Evolutionary conservation across 2,329 filamentous ascomycete species (phyloP).

Genomic region (Byssochlamys sp.): DNA sequence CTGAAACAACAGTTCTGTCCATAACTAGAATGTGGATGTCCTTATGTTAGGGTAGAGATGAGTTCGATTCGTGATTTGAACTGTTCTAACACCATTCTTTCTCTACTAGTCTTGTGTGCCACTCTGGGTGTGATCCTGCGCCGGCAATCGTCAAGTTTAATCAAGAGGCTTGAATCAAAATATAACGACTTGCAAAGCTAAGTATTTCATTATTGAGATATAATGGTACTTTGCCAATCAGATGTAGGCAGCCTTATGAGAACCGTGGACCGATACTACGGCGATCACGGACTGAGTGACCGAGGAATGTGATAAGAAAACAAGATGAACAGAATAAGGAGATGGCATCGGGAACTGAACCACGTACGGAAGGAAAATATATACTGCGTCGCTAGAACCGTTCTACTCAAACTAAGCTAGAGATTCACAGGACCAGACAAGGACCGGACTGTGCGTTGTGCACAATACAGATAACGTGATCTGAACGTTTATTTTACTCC

Average conservation of each 20-base stretch:
- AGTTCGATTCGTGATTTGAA: too few relatives aligned
- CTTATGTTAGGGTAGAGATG: too few relatives aligned
- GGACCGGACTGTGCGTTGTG: neutral
- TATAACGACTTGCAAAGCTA: neutral
- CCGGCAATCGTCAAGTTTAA: too few relatives aligned
- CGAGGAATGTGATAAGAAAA: neutral
- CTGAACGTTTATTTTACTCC: slow-evolving; percentile 38
- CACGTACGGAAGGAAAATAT: neutral
- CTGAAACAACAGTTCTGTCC: too few relatives aligned
- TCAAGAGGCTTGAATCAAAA: neutral
- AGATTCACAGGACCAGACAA: neutral
- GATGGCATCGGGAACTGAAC: neutral
- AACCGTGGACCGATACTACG: neutral
- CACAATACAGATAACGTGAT: neutral
- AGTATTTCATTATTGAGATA: neutral
- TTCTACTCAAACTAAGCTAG: neutral
- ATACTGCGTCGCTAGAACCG: neutral
- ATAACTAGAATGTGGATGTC: too few relatives aligned
- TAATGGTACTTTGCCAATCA: neutral
- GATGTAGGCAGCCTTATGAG: neutral
- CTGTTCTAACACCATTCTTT: too few relatives aligned
- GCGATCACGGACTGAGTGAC: neutral
- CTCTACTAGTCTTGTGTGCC: too few relatives aligned
- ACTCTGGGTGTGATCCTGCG: too few relatives aligned
- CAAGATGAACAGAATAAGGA: neutral